These are phyloP conservation scores for Aureobasidium lini DNA, from an alignment of 2,329 filamentous ascomycete genomes.

Conservation along the genomic window DNA sequence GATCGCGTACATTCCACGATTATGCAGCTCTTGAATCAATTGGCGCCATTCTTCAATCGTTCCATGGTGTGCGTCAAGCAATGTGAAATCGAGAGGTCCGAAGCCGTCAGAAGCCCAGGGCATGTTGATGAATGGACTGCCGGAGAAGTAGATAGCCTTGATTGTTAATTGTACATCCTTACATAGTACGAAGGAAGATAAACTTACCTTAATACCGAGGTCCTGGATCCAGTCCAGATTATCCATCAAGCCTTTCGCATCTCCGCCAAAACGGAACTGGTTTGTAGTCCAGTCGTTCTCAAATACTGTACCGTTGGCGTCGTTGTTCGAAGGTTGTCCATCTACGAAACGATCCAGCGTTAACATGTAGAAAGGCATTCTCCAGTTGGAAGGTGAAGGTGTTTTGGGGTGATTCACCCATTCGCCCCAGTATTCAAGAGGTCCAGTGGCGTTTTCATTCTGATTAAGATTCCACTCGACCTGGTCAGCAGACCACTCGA, in stretches of 20 bases:
- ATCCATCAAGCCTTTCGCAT: conserved; percentile 50
- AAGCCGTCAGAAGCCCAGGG: conserved; percentile 59
- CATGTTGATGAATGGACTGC: conserved; percentile 55
- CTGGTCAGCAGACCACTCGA: background rate
- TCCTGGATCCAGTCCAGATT: conserved; percentile 57
- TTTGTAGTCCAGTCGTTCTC: conserved; percentile 53
- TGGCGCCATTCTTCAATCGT: conserved; percentile 51
- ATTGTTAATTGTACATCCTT: background rate
- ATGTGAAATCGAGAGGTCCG: conserved; percentile 51
- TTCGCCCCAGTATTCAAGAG: conserved; percentile 51
- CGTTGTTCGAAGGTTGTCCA: conserved; percentile 57
- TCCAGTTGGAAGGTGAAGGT: conserved; percentile 54
- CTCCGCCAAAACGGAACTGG: conserved; percentile 57
- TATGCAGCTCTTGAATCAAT: conserved; percentile 52
- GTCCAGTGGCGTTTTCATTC: conserved; percentile 47
- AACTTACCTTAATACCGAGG: conserved; percentile 50
- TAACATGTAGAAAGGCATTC: conserved; percentile 58
- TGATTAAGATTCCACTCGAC: conserved; percentile 47
- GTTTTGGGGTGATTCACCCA: conserved; percentile 47
- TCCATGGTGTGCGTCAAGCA: conserved; percentile 58
- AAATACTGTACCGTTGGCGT: conserved; percentile 52
- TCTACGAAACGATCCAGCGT: conserved; percentile 59
- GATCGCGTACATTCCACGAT: conserved; percentile 56
- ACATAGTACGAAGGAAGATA: background rate
- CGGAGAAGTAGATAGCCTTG: conserved; percentile 49